Evolutionary conservation across 192 early-diverging fungal genomes (phyloP).

Genomic region (Coemansia brasiliensis): DNA sequence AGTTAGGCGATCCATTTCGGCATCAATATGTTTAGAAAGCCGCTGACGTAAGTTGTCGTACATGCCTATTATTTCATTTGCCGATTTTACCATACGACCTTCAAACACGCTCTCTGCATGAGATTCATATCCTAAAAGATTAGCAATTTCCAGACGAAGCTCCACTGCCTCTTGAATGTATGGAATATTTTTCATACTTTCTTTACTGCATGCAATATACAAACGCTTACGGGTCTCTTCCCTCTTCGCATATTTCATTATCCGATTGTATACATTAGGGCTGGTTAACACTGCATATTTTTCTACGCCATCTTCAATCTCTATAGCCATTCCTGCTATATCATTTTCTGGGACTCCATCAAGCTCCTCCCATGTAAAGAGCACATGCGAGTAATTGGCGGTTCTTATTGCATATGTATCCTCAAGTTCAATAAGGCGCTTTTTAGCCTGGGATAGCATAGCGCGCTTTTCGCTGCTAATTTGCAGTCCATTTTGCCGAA

Average conservation of each 20-base stretch:
- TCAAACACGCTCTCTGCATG: slow-evolving; percentile 68
- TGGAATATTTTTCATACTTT: slow-evolving; percentile 53
- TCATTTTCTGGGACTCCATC: slow-evolving; percentile 68
- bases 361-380: slow-evolving; percentile 57
- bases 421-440: slow-evolving; percentile 27
- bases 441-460: slow-evolving; percentile 58
- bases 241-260: slow-evolving; percentile 48
- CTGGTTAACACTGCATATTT: slow-evolving; percentile 63
- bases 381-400: slow-evolving; percentile 21
- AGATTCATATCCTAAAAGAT: slow-evolving; percentile 63
- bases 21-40: slow-evolving; percentile 54
- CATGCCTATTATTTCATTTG: slow-evolving; percentile 53
- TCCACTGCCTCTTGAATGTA: slow-evolving; percentile 56
- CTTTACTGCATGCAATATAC: slow-evolving; percentile 40
- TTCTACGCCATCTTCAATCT: slow-evolving; percentile 44
- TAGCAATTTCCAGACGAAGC: slow-evolving; percentile 46
- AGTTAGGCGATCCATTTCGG: slow-evolving; percentile 59
- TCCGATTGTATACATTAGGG: slow-evolving; percentile 44
- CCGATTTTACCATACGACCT: slow-evolving; percentile 69
- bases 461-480: slow-evolving; percentile 59
- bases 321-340: slow-evolving; percentile 35
- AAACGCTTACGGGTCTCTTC: slow-evolving; percentile 54
- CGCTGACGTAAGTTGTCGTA: slow-evolving; percentile 21
- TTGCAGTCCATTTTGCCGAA: slow-evolving; percentile 63
- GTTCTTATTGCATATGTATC: neutral